Percentiles rank a stretch among this genome's conserved stretches.
Evolutionary conservation across 2,329 filamentous ascomycete species (phyloP).

Genomic region (Penicillium sp.): DNA sequence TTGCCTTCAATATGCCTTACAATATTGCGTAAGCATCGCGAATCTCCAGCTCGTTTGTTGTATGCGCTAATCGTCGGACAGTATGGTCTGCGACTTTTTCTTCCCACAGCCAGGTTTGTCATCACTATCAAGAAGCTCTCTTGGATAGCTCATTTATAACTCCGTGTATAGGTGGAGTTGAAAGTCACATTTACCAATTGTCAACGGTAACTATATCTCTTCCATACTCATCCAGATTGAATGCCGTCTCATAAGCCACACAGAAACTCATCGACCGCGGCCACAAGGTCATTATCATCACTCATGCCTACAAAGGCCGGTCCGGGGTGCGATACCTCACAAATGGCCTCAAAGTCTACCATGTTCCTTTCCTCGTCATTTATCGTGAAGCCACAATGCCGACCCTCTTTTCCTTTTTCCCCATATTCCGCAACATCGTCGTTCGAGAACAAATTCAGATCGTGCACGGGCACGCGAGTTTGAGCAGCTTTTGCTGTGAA

Average conservation of each 20-base stretch:
- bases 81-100: slow-evolving; percentile 99
- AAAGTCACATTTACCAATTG: slow-evolving; percentile 97
- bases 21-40: slow-evolving; percentile 59
- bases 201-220: slow-evolving; percentile 58
- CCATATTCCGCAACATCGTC: slow-evolving; percentile 93
- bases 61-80: slow-evolving; percentile 30
- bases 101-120: slow-evolving; percentile 75
- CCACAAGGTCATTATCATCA: slow-evolving; percentile 97
- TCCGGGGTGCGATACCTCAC: slow-evolving; percentile 93
- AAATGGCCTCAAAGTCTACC: slow-evolving; percentile 97
- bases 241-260: slow-evolving; percentile 10
- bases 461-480: slow-evolving; percentile 91
- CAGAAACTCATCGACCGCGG: slow-evolving; percentile 93
- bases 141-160: slow-evolving; percentile 10
- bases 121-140: slow-evolving; percentile 24
- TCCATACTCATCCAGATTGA: neutral
- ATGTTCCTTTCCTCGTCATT: slow-evolving; percentile 92
- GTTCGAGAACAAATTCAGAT: slow-evolving; percentile 94
- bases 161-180: slow-evolving; percentile 64
- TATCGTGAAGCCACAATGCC: slow-evolving; percentile 92
- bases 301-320: slow-evolving; percentile 86
- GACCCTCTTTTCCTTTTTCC: slow-evolving; percentile 97
- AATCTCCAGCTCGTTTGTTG: neutral
- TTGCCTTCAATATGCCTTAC: slow-evolving; percentile 56
- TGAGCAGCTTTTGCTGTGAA: slow-evolving; percentile 91